Conservation (phyloP, 441 rosid genomes). For the Adansonia grandidieri region DNA sequence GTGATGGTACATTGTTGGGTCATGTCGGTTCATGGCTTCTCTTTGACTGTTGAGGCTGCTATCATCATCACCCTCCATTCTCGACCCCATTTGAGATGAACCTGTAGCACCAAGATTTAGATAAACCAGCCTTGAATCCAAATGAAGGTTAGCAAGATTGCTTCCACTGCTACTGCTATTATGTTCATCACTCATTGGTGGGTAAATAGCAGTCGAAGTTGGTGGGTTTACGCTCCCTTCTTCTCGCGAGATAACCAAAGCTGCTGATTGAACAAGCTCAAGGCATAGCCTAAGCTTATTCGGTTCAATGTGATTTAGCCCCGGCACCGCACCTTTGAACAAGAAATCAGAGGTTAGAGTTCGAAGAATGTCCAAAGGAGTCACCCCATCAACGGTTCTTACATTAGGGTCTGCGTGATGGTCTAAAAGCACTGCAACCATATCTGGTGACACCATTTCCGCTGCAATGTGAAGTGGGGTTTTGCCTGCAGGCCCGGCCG, state of each 20-base stretch:
- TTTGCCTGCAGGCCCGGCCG: constrained; percentile 83
- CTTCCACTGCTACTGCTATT: constrained; percentile 47
- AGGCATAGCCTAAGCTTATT: constrained; percentile 94
- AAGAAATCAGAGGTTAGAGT: constrained; percentile 98
- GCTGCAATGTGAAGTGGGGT: constrained; percentile 92
- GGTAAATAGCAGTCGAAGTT: constrained; percentile 49
- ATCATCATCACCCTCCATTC: constrained; percentile 40
- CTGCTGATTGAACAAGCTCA: constrained; percentile 97
- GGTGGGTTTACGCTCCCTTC: constrained; percentile 66
- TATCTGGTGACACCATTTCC: constrained; percentile 97
- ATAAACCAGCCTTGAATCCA: constrained; percentile 88
- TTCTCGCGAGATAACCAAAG: constrained; percentile 89
- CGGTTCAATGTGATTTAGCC: constrained; percentile 86
- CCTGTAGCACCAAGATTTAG: constrained; percentile 76
- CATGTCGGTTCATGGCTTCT: constrained; percentile 67
- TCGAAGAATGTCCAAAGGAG: constrained; percentile 86
- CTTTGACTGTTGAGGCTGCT: constrained; percentile 54
- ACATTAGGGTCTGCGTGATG: constrained; percentile 98
- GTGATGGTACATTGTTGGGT: constrained; percentile 67
- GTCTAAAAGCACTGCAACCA: constrained; percentile 96
- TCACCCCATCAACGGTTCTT: constrained; percentile 79
- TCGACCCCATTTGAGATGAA: constrained; percentile 51
- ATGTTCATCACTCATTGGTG: constrained; percentile 69
- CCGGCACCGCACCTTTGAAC: constrained; percentile 97
- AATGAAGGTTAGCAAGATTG: constrained; percentile 34